These are phyloP conservation scores for Floccularia luteovirens DNA, from an alignment of 768 basidiomycete genomes.

Conservation along the genomic window DNA sequence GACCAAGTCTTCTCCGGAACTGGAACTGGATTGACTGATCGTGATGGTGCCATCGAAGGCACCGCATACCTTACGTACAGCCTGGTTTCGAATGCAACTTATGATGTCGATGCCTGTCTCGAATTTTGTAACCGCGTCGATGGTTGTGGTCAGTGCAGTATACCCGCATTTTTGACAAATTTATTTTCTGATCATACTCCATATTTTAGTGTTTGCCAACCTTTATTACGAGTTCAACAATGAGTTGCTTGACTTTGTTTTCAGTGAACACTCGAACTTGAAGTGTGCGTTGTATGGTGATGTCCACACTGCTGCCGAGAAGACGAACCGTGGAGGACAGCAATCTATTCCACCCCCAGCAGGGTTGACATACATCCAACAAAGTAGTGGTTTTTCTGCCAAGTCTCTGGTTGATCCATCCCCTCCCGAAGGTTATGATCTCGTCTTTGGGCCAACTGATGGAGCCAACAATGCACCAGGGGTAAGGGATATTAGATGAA, in stretches of 20 bases:
- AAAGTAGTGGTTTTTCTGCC: conserved; percentile 33
- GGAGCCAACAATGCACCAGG: not conserved
- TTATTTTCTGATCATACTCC: not conserved
- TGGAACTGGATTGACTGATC: conserved; percentile 22
- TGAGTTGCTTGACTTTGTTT: conserved; percentile 27
- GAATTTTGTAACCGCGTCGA: conserved; percentile 27
- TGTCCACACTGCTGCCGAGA: conserved; percentile 32
- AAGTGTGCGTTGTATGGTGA: conserved; percentile 42
- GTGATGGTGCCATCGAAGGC: conserved; percentile 38
- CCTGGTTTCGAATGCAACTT: conserved; percentile 35
- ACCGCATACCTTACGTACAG: conserved; percentile 43
- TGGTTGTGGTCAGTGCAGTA: conserved; percentile 30
- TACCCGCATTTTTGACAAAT: conserved; percentile 1
- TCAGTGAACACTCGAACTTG: conserved; percentile 31
- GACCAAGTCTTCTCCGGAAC: conserved; percentile 30
- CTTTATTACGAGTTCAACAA: conserved; percentile 44
- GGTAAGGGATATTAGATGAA: conserved; percentile 21
- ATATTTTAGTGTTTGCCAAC: conserved; percentile 34
- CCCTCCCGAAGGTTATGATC: conserved; percentile 22
- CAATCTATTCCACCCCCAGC: conserved; percentile 25
- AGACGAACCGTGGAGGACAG: conserved; percentile 37
- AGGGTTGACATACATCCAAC: conserved; percentile 32
- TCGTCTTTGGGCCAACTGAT: not conserved
- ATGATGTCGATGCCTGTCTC: conserved; percentile 34
- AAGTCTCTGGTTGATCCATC: conserved; percentile 28